Base-by-base conservation (phyloP, 1,284 basidiomycete genomes). In the Rhodotorula sp. region DNA sequence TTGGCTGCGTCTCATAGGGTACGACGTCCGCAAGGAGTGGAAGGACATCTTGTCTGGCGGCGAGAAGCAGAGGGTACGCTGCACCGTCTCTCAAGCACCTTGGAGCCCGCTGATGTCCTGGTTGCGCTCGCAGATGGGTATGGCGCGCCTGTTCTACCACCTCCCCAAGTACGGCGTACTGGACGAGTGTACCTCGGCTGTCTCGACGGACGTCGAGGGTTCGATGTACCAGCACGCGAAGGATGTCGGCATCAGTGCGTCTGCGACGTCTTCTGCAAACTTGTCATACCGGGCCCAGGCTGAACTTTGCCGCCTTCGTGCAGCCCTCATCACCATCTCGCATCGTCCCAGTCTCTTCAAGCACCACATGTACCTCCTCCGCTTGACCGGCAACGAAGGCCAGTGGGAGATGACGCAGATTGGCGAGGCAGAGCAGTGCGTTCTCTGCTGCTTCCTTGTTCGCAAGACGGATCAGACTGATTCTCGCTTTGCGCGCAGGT, bases 201-300 rank as follows among this genome's bases (percentile, higher is more conserved):
- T 99, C 10, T 96, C 93, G 15, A 93, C 91, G 65, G 95, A 98
- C 78, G 93, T 97, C 28, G 94, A 97, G 79, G 94, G 94, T 0
- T 83, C 89, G 69, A 94, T 99, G 92, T 98, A 97, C 81, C 90
- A 95, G 78, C 88, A 92, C 75, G 90, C 91, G 48, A 97, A 97
- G 81, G 85, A 87, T n/a, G 82, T 93, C 20, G 93, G 90, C 4
- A 94, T 97, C 77, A 96, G 78, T 78, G 44, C 53, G 76, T 77
- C 10, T 18, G 37, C 20, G 24, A n/a, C 10, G 44, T 10, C 34
- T 62, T n/a, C 20, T 18, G 34, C 40, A 3, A n/a, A 10, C 50
- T n/a, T 53, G 34, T 13, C 56, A 10, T 26, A 5, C 5, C 18
- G 2, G 24, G 13, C 1, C n/a, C 22, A 6, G 7, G n/a, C 13